phyloP scores from a whole-genome alignment of 140 eudicot genomes.

The Flaveria floridana region DNA sequence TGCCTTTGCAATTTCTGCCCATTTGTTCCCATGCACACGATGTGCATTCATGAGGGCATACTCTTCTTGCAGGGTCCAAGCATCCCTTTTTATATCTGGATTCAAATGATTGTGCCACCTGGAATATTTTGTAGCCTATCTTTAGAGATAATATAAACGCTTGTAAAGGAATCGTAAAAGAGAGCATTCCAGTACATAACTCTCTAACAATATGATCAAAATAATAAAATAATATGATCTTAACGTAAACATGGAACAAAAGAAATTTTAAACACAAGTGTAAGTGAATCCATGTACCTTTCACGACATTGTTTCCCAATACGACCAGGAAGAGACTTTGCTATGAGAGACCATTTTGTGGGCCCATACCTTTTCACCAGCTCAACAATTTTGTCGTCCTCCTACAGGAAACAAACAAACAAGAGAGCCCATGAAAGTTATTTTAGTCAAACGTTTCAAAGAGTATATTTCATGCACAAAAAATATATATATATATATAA shows the following conservation, averaged over 20 bases:
- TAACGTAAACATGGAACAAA: neutral
- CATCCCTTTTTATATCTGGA: slow-evolving; percentile 82
- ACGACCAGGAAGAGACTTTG: slow-evolving; percentile 92
- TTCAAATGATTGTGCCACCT: slow-evolving; percentile 99
- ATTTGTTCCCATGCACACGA: slow-evolving; percentile 75
- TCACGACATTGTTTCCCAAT: slow-evolving; percentile 99
- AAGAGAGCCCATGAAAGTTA: neutral
- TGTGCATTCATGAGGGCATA: slow-evolving; percentile 84
- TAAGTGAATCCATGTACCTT: slow-evolving; percentile 51
- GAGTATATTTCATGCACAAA: neutral
- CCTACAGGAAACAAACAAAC: slow-evolving; percentile 44
- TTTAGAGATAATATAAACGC: slow-evolving; percentile 21
- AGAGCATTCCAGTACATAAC: neutral
- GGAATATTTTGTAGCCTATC: slow-evolving; percentile 28
- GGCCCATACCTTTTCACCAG: slow-evolving; percentile 82
- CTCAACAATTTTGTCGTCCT: slow-evolving; percentile 76
- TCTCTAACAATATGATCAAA: neutral
- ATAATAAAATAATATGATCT: neutral
- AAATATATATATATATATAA: neutral
- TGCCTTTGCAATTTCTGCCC: slow-evolving; percentile 95
- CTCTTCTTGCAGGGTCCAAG: slow-evolving; percentile 91
- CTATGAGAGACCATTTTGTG: slow-evolving; percentile 90
- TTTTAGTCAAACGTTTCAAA: neutral
- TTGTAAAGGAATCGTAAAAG: neutral
- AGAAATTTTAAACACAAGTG: neutral